A percentile compares a stretch with the other conserved stretches of the same genome.
Evolutionary conservation across 1,284 basidiomycete genomes (phyloP).

Genomic region (Filobasidium uniguttulatum): DNA sequence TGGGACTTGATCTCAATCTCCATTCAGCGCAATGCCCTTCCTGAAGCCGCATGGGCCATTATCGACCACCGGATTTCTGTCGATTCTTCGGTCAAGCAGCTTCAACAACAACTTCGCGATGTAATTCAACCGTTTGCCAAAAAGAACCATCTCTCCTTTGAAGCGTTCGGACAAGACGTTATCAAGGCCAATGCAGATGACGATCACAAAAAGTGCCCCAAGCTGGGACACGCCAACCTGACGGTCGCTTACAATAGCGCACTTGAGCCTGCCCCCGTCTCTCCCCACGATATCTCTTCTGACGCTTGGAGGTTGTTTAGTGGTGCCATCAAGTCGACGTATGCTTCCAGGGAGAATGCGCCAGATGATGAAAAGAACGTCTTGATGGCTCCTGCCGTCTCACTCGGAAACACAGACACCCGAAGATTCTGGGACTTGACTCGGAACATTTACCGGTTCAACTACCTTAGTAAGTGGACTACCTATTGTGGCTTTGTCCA

Average conservation of each 20-base stretch:
- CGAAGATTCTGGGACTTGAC: slow-evolving; percentile 33
- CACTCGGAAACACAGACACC: slow-evolving; percentile 28
- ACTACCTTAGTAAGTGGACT: slow-evolving; percentile 15
- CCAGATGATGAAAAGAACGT: slow-evolving; percentile 20
- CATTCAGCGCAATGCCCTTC: slow-evolving; percentile 29
- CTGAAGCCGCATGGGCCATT: slow-evolving; percentile 27
- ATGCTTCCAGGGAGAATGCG: slow-evolving; percentile 17
- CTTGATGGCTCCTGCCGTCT: slow-evolving; percentile 22
- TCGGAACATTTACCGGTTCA: slow-evolving; percentile 30
- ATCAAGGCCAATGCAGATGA: slow-evolving; percentile 14
- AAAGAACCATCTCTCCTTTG: slow-evolving; percentile 26
- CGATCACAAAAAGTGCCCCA: not conserved
- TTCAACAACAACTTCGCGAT: slow-evolving; percentile 23
- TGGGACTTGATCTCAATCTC: not conserved
- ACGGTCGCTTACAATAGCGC: slow-evolving; percentile 13
- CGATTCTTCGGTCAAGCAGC: slow-evolving; percentile 22
- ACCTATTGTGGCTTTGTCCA: not conserved
- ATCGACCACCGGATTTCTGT: slow-evolving; percentile 33
- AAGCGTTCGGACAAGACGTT: slow-evolving; percentile 26
- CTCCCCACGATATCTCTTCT: slow-evolving; percentile 24
- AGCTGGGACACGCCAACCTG: not conserved
- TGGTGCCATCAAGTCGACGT: slow-evolving; percentile 25
- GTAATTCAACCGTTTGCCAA: slow-evolving; percentile 23
- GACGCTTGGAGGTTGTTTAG: slow-evolving; percentile 28
- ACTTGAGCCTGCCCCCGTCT: slow-evolving; percentile 31